Evolutionary conservation across 2,329 filamentous ascomycete species (phyloP).

Genomic region (Endoconidiophora laricicola): DNA sequence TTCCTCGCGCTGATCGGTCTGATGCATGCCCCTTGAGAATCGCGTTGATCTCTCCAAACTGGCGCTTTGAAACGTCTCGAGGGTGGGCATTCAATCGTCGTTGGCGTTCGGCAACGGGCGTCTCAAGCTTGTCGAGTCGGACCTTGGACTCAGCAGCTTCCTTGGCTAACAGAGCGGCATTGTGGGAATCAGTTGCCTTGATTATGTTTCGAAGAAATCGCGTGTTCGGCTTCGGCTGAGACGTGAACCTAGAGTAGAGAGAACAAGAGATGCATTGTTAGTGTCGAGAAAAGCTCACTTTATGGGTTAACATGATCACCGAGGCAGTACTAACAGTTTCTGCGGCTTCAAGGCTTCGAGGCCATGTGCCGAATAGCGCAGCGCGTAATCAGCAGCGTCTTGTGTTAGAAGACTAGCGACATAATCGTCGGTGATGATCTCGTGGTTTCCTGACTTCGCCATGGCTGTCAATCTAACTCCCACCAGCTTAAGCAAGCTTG

Average conservation of each 20-base stretch:
- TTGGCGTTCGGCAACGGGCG: slow-evolving; percentile 28
- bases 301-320: background rate
- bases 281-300: background rate
- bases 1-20: background rate
- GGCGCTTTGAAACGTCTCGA: slow-evolving; percentile 26
- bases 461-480: too few relatives aligned
- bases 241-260: slow-evolving; percentile 8
- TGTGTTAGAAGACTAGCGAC: slow-evolving; percentile 63
- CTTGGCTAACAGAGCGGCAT: slow-evolving; percentile 68
- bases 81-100: slow-evolving; percentile 21
- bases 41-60: slow-evolving; percentile 43
- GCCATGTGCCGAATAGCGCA: slow-evolving; percentile 60
- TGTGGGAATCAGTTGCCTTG: slow-evolving; percentile 74
- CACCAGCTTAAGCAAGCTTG: too few relatives aligned
- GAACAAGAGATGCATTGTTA: slow-evolving; percentile 13
- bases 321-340: slow-evolving; percentile 29
- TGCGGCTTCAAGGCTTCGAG: slow-evolving; percentile 43
- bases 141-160: slow-evolving; percentile 65
- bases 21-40: slow-evolving; percentile 27
- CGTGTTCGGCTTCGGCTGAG: slow-evolving; percentile 56
- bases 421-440: slow-evolving; percentile 45
- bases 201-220: slow-evolving; percentile 79
- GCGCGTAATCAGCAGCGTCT: slow-evolving; percentile 58
- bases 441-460: too few relatives aligned
- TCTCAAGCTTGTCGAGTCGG: slow-evolving; percentile 46